phyloP scores from a whole-genome alignment of 345 rosid genomes.

The Gossypium bickii region DNA sequence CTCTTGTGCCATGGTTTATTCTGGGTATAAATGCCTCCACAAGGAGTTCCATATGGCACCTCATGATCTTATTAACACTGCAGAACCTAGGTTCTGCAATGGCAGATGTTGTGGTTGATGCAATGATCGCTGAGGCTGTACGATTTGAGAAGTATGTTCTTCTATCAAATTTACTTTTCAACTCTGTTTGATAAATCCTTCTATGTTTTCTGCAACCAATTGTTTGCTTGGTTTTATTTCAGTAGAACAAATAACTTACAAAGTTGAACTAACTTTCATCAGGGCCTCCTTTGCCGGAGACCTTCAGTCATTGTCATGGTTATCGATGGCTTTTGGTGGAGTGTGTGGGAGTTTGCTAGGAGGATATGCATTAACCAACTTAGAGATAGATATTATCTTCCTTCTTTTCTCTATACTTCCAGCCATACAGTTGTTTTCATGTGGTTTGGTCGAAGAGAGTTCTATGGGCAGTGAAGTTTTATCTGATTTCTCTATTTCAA shows the following conservation, averaged over 20 bases:
- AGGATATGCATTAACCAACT: slow-evolving; percentile 72
- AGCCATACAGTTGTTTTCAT: slow-evolving; percentile 64
- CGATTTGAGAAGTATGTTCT: slow-evolving; percentile 57
- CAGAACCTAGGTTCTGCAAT: slow-evolving; percentile 94
- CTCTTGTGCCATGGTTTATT: slow-evolving; percentile 86
- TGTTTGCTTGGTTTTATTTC: neutral
- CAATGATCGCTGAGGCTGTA: slow-evolving; percentile 97
- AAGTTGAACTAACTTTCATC: slow-evolving; percentile 19
- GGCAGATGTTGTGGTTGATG: slow-evolving; percentile 97
- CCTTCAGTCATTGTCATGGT: slow-evolving; percentile 89
- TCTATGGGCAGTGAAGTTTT: slow-evolving; percentile 27
- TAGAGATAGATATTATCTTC: slow-evolving; percentile 65
- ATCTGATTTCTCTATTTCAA: slow-evolving; percentile 28
- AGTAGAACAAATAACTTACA: neutral
- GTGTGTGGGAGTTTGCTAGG: slow-evolving; percentile 85
- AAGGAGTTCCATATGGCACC: slow-evolving; percentile 59
- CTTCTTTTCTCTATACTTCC: slow-evolving; percentile 75
- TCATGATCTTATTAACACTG: slow-evolving; percentile 60
- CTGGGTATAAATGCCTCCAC: slow-evolving; percentile 50
- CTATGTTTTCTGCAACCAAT: neutral
- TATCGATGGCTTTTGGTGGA: slow-evolving; percentile 92
- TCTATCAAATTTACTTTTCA: neutral
- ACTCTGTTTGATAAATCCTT: neutral
- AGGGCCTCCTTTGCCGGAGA: slow-evolving; percentile 95
- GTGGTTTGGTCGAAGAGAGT: slow-evolving; percentile 67